A percentile compares a stretch with the other conserved stretches of the same genome.
phyloP scores from a whole-genome alignment of 2,329 filamentous ascomycete genomes.

The Alternaria brassicicola region DNA sequence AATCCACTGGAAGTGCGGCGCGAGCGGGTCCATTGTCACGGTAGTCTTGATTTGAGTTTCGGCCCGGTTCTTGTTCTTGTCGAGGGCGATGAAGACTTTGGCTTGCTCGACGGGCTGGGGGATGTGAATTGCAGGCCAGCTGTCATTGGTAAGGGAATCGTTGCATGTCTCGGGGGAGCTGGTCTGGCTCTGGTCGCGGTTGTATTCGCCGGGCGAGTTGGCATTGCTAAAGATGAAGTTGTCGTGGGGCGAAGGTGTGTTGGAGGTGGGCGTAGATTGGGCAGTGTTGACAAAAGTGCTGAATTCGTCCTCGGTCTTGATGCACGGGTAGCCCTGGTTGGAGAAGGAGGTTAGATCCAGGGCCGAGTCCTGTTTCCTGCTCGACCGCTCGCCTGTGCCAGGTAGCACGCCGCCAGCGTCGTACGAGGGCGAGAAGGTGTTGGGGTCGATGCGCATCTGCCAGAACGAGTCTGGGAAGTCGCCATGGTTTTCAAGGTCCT shows the following conservation, averaged over 20 bases:
- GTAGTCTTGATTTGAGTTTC: constrained; percentile 95
- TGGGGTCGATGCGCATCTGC: constrained; percentile 16
- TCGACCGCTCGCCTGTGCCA: constrained; percentile 15
- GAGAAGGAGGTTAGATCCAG: constrained; percentile 29
- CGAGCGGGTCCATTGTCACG: constrained; percentile 77
- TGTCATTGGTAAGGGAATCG: constrained; percentile 26
- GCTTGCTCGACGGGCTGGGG: constrained; percentile 31
- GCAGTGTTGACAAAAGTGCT: constrained; percentile 27
- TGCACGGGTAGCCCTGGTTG: constrained; percentile 11
- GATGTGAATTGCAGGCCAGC: constrained; percentile 37
- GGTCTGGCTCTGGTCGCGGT: constrained; percentile 37
- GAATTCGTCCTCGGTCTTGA: constrained; percentile 26
- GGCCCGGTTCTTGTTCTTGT: constrained; percentile 77
- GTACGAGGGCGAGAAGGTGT: constrained; percentile 9
- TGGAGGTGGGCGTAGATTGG: constrained; percentile 33
- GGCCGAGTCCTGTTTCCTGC: constrained; percentile 33
- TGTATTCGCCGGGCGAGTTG: constrained; percentile 41
- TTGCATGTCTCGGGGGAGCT: constrained; percentile 40
- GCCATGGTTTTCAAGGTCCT: constrained; percentile 20
- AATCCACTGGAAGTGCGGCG: constrained; percentile 75
- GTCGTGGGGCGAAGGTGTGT: constrained; percentile 38
- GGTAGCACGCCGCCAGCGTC: constrained; percentile 8
- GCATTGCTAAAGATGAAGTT: constrained; percentile 41
- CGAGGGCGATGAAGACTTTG: constrained; percentile 30
- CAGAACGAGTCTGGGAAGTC: constrained; percentile 25